A percentile compares a stretch with the other conserved stretches of the same genome.
These are phyloP conservation scores for Backusella psychrophila DNA, from an alignment of 192 early-diverging fungal genomes.

Conservation along the genomic window DNA sequence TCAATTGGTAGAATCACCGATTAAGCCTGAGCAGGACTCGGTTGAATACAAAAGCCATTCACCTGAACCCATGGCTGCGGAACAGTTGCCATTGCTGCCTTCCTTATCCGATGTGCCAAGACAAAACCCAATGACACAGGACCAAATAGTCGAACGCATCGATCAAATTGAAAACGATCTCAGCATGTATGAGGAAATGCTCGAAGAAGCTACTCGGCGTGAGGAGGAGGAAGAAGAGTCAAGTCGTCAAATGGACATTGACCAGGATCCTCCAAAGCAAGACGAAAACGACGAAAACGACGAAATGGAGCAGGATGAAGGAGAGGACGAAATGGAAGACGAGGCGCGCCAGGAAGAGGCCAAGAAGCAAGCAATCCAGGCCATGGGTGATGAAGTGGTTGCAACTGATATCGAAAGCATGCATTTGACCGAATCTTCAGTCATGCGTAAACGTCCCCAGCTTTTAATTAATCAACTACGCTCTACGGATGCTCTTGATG, in stretches of 20 bases:
- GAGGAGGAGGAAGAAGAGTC: conserved; percentile 14
- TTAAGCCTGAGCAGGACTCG: neutral
- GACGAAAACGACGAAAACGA: neutral
- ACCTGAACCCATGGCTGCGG: neutral
- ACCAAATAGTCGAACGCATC: conserved; percentile 38
- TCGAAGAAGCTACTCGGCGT: conserved; percentile 13
- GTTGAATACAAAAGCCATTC: conserved; percentile 4
- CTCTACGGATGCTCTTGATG: conserved; percentile 35
- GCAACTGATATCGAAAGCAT: conserved; percentile 7
- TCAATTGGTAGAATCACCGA: neutral
- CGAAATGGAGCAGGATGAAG: neutral
- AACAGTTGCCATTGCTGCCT: neutral
- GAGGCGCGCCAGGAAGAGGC: conserved; percentile 15
- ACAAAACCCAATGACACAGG: conserved; percentile 19
- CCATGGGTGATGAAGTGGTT: conserved; percentile 6
- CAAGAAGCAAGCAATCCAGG: conserved; percentile 21
- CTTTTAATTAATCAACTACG: conserved; percentile 44
- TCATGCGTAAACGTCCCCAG: conserved; percentile 37
- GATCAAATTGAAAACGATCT: conserved; percentile 39
- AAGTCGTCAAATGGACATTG: neutral
- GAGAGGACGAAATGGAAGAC: conserved; percentile 9
- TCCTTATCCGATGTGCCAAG: neutral
- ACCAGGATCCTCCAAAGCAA: neutral
- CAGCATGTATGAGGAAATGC: conserved; percentile 29
- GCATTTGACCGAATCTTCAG: conserved; percentile 21